These are phyloP conservation scores for Phytophthora pseudosyringae DNA, from an alignment of 352 stramenopile genomes.

Conservation along the genomic window DNA sequence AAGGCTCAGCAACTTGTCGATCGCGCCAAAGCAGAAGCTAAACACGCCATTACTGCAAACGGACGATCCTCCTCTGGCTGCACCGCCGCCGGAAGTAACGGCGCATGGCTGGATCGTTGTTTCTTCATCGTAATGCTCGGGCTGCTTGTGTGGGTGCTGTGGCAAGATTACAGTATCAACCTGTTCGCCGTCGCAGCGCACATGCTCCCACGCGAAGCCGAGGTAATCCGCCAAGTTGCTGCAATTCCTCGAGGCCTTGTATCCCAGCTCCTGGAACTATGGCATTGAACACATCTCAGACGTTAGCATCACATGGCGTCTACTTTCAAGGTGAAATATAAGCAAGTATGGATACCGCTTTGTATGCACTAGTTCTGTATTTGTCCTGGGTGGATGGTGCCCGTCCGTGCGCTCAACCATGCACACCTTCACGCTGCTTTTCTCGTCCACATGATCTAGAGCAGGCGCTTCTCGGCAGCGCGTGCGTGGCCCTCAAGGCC, in stretches of 20 bases:
- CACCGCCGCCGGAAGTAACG: slow-evolving; percentile 36
- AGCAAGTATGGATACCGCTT: slow-evolving; percentile 15
- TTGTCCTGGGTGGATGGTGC: slow-evolving; percentile 23
- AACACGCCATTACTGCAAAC: slow-evolving; percentile 18
- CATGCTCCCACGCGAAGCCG: slow-evolving; percentile 58
- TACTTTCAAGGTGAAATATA: neutral
- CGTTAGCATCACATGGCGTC: neutral
- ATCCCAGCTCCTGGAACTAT: slow-evolving; percentile 12
- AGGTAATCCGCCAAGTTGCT: slow-evolving; percentile 43
- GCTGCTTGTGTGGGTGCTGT: slow-evolving; percentile 53
- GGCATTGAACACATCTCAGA: slow-evolving; percentile 15
- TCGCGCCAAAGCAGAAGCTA: slow-evolving; percentile 43
- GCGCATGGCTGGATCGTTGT: slow-evolving; percentile 46
- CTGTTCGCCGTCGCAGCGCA: slow-evolving; percentile 44
- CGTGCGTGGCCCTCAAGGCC: slow-evolving; percentile 84
- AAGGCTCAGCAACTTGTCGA: slow-evolving; percentile 50
- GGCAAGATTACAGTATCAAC: slow-evolving; percentile 65
- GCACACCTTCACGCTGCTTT: neutral
- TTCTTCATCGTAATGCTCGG: slow-evolving; percentile 49
- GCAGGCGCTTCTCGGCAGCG: slow-evolving; percentile 78
- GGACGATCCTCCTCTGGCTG: neutral
- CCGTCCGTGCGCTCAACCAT: neutral
- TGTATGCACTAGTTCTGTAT: slow-evolving; percentile 38
- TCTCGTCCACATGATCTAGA: slow-evolving; percentile 42
- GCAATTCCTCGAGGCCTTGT: slow-evolving; percentile 17